Percentiles rank a stretch among this genome's conserved stretches.
phyloP scores from a whole-genome alignment of 2,329 filamentous ascomycete genomes.

The Bisporella sp. region DNA sequence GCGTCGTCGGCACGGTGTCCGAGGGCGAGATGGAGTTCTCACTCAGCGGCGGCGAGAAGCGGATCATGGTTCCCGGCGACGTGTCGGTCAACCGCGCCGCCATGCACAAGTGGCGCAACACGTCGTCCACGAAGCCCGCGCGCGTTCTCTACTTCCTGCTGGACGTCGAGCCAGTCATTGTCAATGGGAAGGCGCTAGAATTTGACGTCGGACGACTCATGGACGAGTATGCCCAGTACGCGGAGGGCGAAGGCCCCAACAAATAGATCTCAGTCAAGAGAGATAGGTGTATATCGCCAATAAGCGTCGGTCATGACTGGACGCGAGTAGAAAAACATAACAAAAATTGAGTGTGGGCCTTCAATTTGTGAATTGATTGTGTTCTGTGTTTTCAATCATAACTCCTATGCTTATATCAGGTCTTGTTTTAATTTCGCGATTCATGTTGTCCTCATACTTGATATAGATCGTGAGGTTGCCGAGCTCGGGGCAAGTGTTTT shows the following conservation, averaged over 20 bases:
- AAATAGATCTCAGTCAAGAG: neutral
- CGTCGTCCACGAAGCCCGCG: neutral
- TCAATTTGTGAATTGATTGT: no score
- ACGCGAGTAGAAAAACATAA: no score
- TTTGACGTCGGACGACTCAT: neutral
- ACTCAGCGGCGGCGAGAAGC: conserved; percentile 1
- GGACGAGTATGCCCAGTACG: neutral
- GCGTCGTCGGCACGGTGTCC: conserved; percentile 34
- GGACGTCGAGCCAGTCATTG: neutral
- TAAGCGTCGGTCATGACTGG: no score
- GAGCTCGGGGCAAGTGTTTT: no score
- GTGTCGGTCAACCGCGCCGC: neutral
- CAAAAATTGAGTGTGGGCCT: no score
- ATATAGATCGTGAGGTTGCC: no score
- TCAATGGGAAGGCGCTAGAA: neutral
- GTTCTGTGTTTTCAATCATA: no score
- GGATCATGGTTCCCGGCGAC: conserved; percentile 1
- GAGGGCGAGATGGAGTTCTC: conserved; percentile 1
- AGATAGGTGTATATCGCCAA: no score
- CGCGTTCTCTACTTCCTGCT: neutral
- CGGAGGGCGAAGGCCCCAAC: neutral
- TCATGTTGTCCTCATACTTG: no score
- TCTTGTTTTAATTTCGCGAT: no score
- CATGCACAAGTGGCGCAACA: neutral
- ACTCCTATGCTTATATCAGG: no score